Evolutionary conservation across 176 grass and related monocot genomes (phyloP).

Genomic region (Lolium rigidum): DNA sequence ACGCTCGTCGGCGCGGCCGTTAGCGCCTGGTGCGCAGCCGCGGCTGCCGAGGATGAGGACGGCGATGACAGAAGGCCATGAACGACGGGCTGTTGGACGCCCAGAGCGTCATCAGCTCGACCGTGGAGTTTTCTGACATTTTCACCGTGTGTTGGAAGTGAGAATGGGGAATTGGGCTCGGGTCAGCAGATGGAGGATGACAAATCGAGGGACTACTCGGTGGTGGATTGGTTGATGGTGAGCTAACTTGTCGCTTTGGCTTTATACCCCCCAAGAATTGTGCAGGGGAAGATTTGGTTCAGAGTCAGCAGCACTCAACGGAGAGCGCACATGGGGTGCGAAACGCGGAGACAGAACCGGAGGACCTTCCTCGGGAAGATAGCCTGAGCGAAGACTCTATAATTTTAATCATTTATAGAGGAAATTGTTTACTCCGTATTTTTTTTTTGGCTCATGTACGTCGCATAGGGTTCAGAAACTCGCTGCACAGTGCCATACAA

Average conservation of each 20-base stretch:
- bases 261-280: slow-evolving; percentile 19
- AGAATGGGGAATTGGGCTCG: not conserved
- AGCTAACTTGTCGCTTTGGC: not conserved
- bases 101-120: slow-evolving; percentile 31
- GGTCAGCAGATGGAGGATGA: not conserved
- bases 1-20: not conserved
- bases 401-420: not conserved
- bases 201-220: not conserved
- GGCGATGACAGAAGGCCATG: slow-evolving; percentile 61
- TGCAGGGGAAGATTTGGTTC: slow-evolving; percentile 36
- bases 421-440: no score
- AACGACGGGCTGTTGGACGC: slow-evolving; percentile 49
- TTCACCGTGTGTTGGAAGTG: not conserved
- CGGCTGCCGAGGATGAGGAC: slow-evolving; percentile 45
- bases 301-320: not conserved
- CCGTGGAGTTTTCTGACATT: slow-evolving; percentile 8
- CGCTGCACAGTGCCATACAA: no score
- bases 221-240: not conserved
- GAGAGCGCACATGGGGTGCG: not conserved
- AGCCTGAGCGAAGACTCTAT: not conserved
- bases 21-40: not conserved
- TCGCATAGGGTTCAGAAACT: no score
- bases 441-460: no score
- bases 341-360: not conserved
- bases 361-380: slow-evolving; percentile 6